phyloP scores from a whole-genome alignment of 1,284 basidiomycete species.

The Ceratobasidium sp. region DNA sequence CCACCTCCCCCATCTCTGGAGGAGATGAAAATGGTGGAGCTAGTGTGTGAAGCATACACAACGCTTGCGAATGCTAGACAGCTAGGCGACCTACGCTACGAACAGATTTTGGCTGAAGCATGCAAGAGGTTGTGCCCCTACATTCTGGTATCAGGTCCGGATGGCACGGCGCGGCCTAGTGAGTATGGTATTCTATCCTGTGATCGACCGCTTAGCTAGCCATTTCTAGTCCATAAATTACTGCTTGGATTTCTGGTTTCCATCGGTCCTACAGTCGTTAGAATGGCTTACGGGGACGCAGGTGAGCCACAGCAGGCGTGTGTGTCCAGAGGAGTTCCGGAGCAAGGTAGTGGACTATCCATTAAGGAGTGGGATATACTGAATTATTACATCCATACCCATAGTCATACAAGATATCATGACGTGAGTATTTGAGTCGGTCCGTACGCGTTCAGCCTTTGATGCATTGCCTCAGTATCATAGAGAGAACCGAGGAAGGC shows the following conservation, averaged over 20 bases:
- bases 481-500: neutral
- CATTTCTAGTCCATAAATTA: neutral
- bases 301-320: neutral
- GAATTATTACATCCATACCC: neutral
- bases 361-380: neutral
- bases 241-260: constrained; percentile 4
- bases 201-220: neutral
- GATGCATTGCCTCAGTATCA: constrained; percentile 1
- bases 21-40: constrained; percentile 1
- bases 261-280: constrained; percentile 6
- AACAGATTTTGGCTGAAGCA: constrained; percentile 6
- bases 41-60: constrained; percentile 31
- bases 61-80: neutral
- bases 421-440: neutral
- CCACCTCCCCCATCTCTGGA: neutral
- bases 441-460: neutral
- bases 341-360: neutral
- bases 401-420: constrained; percentile 18
- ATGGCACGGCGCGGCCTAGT: neutral
- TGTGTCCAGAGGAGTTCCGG: neutral
- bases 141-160: neutral
- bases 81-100: constrained; percentile 12
- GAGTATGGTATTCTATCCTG: neutral
- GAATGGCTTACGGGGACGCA: constrained; percentile 3
- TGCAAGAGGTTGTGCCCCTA: constrained; percentile 27